Percentiles rank a stretch among this genome's conserved stretches.
Conservation (phyloP, 1,139 yeast genomes). For the Saccharomycopsis phalli region DNA sequence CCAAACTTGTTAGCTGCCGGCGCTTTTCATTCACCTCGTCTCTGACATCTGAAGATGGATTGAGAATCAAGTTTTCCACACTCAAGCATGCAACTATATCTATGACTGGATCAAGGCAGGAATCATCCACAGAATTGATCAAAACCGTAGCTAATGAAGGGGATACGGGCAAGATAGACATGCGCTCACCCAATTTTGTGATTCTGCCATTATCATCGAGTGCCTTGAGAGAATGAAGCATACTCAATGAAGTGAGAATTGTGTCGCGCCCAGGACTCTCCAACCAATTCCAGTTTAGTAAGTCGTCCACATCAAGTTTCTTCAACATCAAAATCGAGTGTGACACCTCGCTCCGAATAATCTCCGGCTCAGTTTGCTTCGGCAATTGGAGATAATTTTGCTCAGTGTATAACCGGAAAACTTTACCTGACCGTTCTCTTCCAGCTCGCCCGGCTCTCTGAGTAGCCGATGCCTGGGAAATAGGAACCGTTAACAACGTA, state of each 20-base stretch:
- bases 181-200: slow-evolving; percentile 67
- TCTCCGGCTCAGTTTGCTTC: slow-evolving; percentile 85
- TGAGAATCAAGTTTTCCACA: slow-evolving; percentile 77
- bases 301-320: slow-evolving; percentile 73
- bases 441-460: slow-evolving; percentile 99
- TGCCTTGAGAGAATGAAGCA: slow-evolving; percentile 73
- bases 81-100: slow-evolving; percentile 91
- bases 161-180: slow-evolving; percentile 83
- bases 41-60: slow-evolving; percentile 71
- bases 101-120: slow-evolving; percentile 56
- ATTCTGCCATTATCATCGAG: slow-evolving; percentile 67
- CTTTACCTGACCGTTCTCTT: slow-evolving; percentile 89
- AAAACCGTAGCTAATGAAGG: slow-evolving; percentile 91
- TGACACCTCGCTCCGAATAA: slow-evolving; percentile 75
- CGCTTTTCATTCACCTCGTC: slow-evolving; percentile 61
- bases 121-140: slow-evolving; percentile 53
- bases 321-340: slow-evolving; percentile 79
- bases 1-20: slow-evolving; percentile 50
- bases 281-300: slow-evolving; percentile 84
- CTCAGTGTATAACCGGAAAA: slow-evolving; percentile 77
- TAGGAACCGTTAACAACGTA: slow-evolving; percentile 81
- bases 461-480: slow-evolving; percentile 88
- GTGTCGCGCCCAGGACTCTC: slow-evolving; percentile 83
- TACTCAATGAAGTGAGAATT: slow-evolving; percentile 65
- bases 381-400: slow-evolving; percentile 53